Conservation (phyloP, 73 alveolate genomes). For the Paramecium biaurelia region DNA sequence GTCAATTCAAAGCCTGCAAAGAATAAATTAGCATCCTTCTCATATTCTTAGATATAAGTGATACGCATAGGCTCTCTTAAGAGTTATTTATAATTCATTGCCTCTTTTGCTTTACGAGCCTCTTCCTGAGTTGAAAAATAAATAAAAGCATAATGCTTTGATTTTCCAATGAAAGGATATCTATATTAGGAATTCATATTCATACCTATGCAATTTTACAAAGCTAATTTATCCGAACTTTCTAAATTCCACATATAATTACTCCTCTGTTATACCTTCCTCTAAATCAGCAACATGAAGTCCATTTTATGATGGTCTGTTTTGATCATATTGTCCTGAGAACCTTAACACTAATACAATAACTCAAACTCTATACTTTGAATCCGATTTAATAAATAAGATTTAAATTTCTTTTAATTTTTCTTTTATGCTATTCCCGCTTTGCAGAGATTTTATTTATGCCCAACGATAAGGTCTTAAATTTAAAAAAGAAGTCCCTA, state of each 20-base stretch:
- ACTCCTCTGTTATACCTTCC: slow-evolving; percentile 45
- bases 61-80: slow-evolving; percentile 31
- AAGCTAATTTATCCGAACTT: slow-evolving; percentile 19
- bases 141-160: slow-evolving; percentile 27
- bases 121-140: slow-evolving; percentile 1
- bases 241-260: slow-evolving; percentile 36
- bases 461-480: neutral
- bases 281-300: slow-evolving; percentile 36
- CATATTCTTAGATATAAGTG: neutral
- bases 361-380: neutral
- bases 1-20: slow-evolving; percentile 67
- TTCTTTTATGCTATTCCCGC: slow-evolving; percentile 7
- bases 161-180: slow-evolving; percentile 37
- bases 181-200: neutral
- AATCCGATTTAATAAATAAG: slow-evolving; percentile 1
- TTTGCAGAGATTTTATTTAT: slow-evolving; percentile 1
- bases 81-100: slow-evolving; percentile 23
- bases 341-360: neutral
- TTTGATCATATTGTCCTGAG: neutral
- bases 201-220: slow-evolving; percentile 50
- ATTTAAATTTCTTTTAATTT: neutral
- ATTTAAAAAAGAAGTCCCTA: neutral
- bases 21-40: slow-evolving; percentile 65
- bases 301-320: neutral
- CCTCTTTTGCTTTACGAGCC: slow-evolving; percentile 30